Evolutionary conservation across 208 protist genomes (phyloP).

Genomic region (Leishmania aethiopica): DNA sequence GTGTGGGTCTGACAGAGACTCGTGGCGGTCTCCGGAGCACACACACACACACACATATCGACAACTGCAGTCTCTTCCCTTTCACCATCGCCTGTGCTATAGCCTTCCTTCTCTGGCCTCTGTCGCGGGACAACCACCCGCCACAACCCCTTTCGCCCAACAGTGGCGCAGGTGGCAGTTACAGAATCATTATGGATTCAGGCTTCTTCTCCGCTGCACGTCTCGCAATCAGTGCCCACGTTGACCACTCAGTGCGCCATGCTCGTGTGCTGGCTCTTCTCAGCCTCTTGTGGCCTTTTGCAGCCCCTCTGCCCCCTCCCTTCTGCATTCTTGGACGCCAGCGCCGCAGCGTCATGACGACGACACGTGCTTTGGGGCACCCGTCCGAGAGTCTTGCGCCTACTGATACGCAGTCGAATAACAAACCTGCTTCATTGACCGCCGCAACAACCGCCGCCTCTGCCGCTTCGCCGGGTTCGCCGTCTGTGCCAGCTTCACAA

Average conservation of each 20-base stretch:
- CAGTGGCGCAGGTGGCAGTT: background rate
- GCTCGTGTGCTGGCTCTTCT: background rate
- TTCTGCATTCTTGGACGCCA: background rate
- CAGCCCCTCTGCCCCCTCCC: background rate
- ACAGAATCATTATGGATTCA: background rate
- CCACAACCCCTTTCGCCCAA: background rate
- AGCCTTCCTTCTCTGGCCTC: background rate
- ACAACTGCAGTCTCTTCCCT: background rate
- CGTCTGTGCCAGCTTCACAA: background rate
- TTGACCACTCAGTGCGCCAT: background rate
- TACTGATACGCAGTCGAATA: background rate
- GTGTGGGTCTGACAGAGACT: too few species aligned
- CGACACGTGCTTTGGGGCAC: background rate
- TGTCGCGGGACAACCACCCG: background rate
- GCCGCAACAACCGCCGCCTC: background rate
- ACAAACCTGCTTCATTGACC: background rate
- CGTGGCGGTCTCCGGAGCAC: too few species aligned
- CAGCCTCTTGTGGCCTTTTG: background rate
- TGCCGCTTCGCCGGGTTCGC: background rate
- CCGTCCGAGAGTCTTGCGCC: background rate
- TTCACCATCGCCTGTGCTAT: background rate
- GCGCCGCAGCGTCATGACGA: background rate
- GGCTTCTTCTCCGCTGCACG: background rate
- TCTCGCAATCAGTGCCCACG: background rate
- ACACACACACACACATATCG: too few species aligned